Conservation (phyloP, 441 rosid genomes). For the Croton laevigatus region DNA sequence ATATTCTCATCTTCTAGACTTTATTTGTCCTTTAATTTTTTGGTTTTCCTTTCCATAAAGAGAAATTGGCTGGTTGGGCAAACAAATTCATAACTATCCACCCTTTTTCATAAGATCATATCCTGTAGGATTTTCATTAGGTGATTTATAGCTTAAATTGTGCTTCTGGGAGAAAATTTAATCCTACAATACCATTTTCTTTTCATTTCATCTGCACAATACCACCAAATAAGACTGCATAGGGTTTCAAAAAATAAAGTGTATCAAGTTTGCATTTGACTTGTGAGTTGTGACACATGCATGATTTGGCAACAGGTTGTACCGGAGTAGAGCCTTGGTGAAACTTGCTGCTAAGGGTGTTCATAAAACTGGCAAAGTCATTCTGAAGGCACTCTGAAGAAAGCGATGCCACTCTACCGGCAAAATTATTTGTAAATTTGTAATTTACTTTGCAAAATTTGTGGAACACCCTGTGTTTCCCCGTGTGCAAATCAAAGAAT, state of each 20-base stretch:
- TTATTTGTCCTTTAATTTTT: neutral
- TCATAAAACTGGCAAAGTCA: constrained; percentile 58
- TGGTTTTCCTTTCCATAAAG: neutral
- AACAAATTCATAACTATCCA: neutral
- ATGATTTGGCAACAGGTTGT: constrained; percentile 46
- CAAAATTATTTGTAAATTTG: constrained; percentile 12
- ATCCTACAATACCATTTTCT: neutral
- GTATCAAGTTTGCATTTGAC: too few relatives aligned
- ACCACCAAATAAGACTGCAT: neutral
- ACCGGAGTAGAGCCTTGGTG: constrained; percentile 52
- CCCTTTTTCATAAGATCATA: too few relatives aligned
- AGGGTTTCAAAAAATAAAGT: neutral
- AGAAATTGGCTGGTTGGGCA: neutral
- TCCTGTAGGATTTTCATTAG: neutral
- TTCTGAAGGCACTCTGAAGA: constrained; percentile 50
- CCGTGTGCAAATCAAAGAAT: neutral
- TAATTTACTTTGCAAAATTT: neutral
- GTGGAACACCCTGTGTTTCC: neutral
- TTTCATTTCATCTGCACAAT: neutral
- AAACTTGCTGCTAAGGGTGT: constrained; percentile 73
- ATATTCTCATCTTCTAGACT: neutral
- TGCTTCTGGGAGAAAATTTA: neutral
- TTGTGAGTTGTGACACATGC: neutral
- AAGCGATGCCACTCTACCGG: neutral
- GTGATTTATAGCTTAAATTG: neutral